Conservation (phyloP, 805 yeast genomes). For the Candida argentea region DNA sequence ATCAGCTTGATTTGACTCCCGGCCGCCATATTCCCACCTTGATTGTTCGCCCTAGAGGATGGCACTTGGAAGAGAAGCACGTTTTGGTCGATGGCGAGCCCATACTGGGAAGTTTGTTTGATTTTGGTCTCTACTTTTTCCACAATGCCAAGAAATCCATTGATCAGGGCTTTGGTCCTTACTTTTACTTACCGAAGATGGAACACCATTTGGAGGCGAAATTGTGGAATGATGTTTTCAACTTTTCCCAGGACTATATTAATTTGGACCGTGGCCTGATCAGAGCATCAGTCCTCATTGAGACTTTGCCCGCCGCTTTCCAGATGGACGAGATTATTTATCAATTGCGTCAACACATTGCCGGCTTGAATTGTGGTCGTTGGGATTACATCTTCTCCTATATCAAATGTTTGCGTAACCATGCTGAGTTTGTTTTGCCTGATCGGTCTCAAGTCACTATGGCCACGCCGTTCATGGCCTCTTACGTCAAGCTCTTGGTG, state of each 20-base stretch:
- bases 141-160: conserved; percentile 60
- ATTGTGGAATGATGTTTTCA: conserved; percentile 75
- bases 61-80: conserved; percentile 76
- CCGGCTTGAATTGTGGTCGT: conserved; percentile 81
- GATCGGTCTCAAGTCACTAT: conserved; percentile 72
- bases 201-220: conserved; percentile 78
- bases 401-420: conserved; percentile 64
- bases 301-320: conserved; percentile 77
- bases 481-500: conserved; percentile 65
- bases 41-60: conserved; percentile 81
- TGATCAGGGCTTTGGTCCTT: conserved; percentile 65
- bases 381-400: conserved; percentile 84
- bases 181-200: conserved; percentile 78
- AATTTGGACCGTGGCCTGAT: conserved; percentile 66
- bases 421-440: conserved; percentile 60
- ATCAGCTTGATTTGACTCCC: conserved; percentile 33
- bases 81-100: conserved; percentile 66
- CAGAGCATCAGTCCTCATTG: conserved; percentile 73
- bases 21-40: conserved; percentile 61
- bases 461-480: conserved; percentile 74
- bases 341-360: conserved; percentile 65
- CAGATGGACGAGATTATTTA: conserved; percentile 80
- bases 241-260: conserved; percentile 63
- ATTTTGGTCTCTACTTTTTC: conserved; percentile 69
- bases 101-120: conserved; percentile 66